These are phyloP conservation scores for Hysterangium stoloniferum DNA, from an alignment of 768 basidiomycete species.

Conservation along the genomic window DNA sequence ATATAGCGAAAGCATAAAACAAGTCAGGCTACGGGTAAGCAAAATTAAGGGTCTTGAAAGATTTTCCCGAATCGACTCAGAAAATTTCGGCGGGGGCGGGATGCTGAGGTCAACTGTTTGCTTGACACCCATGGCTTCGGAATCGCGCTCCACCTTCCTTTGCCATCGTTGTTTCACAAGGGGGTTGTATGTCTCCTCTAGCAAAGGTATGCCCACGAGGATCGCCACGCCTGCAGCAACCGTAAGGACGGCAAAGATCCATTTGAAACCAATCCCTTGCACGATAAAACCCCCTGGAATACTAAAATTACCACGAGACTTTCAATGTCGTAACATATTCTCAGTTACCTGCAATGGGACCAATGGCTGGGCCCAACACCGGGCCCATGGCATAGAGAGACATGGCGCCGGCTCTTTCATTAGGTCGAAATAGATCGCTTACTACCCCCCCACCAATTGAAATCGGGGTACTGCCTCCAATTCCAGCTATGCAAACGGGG, in stretches of 20 bases:
- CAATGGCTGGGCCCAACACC: conserved; percentile 5
- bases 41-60: conserved; percentile 51
- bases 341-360: conserved; percentile 18
- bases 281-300: conserved; percentile 51
- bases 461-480: conserved; percentile 14
- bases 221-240: conserved; percentile 34
- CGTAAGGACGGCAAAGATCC: conserved; percentile 46
- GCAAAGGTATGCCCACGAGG: conserved; percentile 46
- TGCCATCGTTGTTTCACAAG: conserved; percentile 36
- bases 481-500: conserved; percentile 11
- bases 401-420: neutral
- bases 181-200: conserved; percentile 75
- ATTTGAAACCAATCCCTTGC: conserved; percentile 50
- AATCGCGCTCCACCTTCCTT: conserved; percentile 25
- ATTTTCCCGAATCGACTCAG: conserved; percentile 3
- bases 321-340: neutral
- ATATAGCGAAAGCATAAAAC: conserved; percentile 64
- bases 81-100: neutral
- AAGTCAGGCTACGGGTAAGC: conserved; percentile 54
- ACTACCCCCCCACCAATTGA: conserved; percentile 13
- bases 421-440: neutral
- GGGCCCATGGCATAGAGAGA: neutral
- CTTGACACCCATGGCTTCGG: conserved; percentile 33
- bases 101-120: neutral
- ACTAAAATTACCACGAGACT: neutral